Evolutionary conservation across 306 rosid species (phyloP).

Genomic region (Prunus mongolica): DNA sequence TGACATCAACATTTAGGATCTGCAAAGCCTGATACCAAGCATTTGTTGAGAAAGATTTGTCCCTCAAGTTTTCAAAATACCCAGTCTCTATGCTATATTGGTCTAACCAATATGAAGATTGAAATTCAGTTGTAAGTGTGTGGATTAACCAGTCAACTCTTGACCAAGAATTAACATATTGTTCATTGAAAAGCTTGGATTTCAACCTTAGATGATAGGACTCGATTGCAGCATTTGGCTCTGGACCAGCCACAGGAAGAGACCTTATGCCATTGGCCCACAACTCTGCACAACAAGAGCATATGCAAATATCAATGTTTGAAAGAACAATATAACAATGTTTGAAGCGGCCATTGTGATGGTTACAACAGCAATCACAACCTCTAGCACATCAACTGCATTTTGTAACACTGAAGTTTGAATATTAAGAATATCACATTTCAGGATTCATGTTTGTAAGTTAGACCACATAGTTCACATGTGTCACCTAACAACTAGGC

Average conservation of each 20-base stretch:
- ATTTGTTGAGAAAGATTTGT: slow-evolving; percentile 44
- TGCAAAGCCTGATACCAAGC: slow-evolving; percentile 66
- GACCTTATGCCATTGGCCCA: slow-evolving; percentile 62
- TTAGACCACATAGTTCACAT: neutral
- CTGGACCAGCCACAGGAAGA: slow-evolving; percentile 56
- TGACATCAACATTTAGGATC: slow-evolving; percentile 63
- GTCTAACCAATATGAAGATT: slow-evolving; percentile 64
- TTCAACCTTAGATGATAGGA: slow-evolving; percentile 66
- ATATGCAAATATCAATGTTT: slow-evolving; percentile 18
- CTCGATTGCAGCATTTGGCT: slow-evolving; percentile 65
- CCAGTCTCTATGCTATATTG: slow-evolving; percentile 64
- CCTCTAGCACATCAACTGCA: neutral
- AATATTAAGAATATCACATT: neutral
- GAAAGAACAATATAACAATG: slow-evolving; percentile 9
- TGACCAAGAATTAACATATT: slow-evolving; percentile 40
- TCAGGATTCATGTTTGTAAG: neutral
- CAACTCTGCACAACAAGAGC: slow-evolving; percentile 45
- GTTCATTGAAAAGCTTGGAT: slow-evolving; percentile 55
- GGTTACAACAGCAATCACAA: neutral
- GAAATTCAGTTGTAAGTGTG: slow-evolving; percentile 59
- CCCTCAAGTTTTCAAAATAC: slow-evolving; percentile 48
- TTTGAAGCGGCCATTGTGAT: slow-evolving; percentile 1
- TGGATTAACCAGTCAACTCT: slow-evolving; percentile 74
- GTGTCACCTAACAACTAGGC: neutral
- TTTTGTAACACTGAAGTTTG: neutral